Evolutionary conservation across 257 asterid species (phyloP), one percentile per base, ranked within the genome.

Genomic region (Apocynum venetum): DNA sequence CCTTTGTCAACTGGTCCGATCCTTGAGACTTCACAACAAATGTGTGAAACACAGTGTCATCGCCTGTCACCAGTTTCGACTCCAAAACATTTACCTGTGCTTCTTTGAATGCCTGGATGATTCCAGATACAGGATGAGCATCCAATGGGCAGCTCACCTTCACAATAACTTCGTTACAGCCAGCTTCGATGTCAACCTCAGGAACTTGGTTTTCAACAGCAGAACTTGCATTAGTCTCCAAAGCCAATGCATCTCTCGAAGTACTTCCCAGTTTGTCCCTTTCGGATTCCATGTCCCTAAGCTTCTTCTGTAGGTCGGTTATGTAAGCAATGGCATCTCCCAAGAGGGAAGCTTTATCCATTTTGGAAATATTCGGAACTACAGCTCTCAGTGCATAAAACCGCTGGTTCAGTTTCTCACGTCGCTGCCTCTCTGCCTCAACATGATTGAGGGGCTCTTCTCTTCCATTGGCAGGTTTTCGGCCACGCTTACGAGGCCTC

Each of bases 301-400:
- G 80, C 87, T 88, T 92, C 89, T 83, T 92, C 83, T 93, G 96
- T 71, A 93, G 93, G 73, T 92, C 97, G 8, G 97, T 90, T 72
- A 93, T 92, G 94, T 92, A 90, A 73, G 96, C 92, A 77, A 93
- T 90, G 63, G 98, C 98, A 80, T 93, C 98, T 56, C 97, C 98
- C 20, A 93, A 82, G 36, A 93, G 89, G 19, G 98, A 93, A 77
- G 97, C 98, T 86, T 93, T 92, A 80, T 93, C 98, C 98, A 93
- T 92, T 77, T 92, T 93, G n/a, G 98, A 90, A 55, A 93, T 93
- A 66, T 90, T 93, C 0, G 98, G 97, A 4, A 93, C 98, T 13
- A 93, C 96, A 6, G 96, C 96, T 77, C 98, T 81, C 20, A 93
- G 77, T 7, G 98, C 96, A 47, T 92, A 93, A 82, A 93, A 93